Base-by-base conservation (phyloP, 2,329 filamentous ascomycete species). In the Talaromyces rugulosus region DNA sequence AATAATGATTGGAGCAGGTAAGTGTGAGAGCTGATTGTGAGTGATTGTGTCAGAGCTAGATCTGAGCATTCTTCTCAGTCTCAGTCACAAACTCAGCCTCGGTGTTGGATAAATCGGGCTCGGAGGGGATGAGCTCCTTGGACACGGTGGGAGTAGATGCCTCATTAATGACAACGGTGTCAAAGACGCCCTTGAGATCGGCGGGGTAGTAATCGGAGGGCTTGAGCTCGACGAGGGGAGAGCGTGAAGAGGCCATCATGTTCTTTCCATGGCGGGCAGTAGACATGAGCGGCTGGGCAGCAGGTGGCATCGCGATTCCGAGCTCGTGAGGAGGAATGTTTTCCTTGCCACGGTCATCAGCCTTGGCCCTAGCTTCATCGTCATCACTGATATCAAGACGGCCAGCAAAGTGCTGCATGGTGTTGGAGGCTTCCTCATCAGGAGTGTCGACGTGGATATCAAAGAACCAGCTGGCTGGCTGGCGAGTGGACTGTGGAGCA, bases 381-480 rank as follows among this genome's bases (percentile, higher is more conserved):
- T 96, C 93, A 27, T 91, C 93, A 67, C 87, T 92, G 70, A 98
- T 92, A 72, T 98, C 94, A 3, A 98, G 84, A 0, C 89, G 87
- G 66, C 89, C 89, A 7, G 94, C 94, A 61, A 89, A 89, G 79
- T 97, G 94, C 76, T 97, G 91, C 78, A 98, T 91, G 44, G 96
- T 81, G 70, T 96, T 97, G 69, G 92, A 91, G 77, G 95, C 90
- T 72, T 96, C 89, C 72, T 97, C 90, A 73, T 96, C 91, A 7
- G 89, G 86, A 0, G 91, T 92, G 75, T 99, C 94, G 73, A 96
- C 91, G 73, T 97, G 89, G 70, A 99, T 98, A 63, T 94, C 90
- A 72, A 99, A 98, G 80, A 89, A 89, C 93, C 92, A 97, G 63
- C 70, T 71, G 0, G 69, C 65, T 11, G 72, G 71, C 62, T 82